These are phyloP conservation scores for Wallacemonas sp. DNA, from an alignment of 208 protist genomes.

Conservation along the genomic window DNA sequence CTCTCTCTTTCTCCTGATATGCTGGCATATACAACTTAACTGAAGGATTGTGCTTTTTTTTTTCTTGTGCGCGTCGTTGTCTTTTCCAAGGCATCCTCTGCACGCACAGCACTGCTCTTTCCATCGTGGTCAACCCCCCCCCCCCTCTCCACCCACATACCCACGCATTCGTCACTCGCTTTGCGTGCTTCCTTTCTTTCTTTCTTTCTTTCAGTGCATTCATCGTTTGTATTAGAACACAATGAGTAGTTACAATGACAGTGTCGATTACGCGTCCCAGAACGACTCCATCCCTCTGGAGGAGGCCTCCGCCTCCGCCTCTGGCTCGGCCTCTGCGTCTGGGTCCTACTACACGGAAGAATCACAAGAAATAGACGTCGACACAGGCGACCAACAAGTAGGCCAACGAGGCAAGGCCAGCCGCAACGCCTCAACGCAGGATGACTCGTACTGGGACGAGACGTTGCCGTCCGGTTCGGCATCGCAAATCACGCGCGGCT, in stretches of 20 bases:
- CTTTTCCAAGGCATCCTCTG: too few relatives aligned
- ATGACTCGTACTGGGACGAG: conserved; percentile 8
- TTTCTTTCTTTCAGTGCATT: neutral
- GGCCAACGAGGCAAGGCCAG: neutral
- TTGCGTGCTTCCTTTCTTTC: neutral
- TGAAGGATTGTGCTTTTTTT: too few relatives aligned
- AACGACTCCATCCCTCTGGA: conserved; percentile 61
- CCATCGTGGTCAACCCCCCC: too few relatives aligned
- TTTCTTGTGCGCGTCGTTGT: neutral
- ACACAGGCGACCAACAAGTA: neutral
- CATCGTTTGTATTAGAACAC: neutral
- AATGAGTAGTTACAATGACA: conserved; percentile 77
- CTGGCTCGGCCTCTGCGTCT: conserved; percentile 13
- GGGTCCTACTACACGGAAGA: conserved; percentile 45
- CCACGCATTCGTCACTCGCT: neutral
- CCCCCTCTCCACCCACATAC: neutral
- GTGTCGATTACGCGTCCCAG: conserved; percentile 38
- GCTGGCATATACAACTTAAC: too few relatives aligned
- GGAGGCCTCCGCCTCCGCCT: conserved; percentile 19
- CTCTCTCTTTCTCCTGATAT: neutral
- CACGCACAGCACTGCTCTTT: too few relatives aligned
- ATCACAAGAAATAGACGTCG: conserved; percentile 11
- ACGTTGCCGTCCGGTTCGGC: conserved; percentile 16
- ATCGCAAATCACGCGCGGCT: conserved; percentile 12
- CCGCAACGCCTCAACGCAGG: neutral